A percentile compares a stretch with the other conserved stretches of the same genome.
These are phyloP conservation scores for Rhododendron mucronatum DNA, from an alignment of 148 eudicot genomes.

Conservation along the genomic window DNA sequence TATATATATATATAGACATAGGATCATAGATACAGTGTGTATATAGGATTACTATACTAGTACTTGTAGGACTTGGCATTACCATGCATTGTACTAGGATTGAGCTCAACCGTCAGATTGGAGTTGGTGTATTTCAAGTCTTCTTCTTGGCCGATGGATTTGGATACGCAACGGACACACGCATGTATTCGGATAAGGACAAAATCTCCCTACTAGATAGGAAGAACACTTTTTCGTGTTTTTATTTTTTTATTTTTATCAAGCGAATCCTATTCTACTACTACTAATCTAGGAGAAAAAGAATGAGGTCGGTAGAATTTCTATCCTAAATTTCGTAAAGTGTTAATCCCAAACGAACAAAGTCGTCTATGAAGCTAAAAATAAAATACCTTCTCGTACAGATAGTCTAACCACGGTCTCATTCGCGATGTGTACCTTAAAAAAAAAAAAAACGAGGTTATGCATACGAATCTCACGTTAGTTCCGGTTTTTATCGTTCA, in stretches of 20 bases:
- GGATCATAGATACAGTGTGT: not conserved
- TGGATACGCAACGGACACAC: not conserved
- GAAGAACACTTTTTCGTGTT: not conserved
- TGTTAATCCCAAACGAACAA: too few relatives aligned
- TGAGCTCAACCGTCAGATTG: not conserved
- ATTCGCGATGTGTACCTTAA: not conserved
- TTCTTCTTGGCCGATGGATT: not conserved
- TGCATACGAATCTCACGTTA: too few relatives aligned
- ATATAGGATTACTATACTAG: not conserved
- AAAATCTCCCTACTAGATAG: not conserved
- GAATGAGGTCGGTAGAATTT: too few relatives aligned
- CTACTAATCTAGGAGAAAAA: too few relatives aligned
- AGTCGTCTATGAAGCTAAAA: not conserved
- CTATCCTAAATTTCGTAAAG: too few relatives aligned
- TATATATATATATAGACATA: not conserved
- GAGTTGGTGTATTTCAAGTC: not conserved
- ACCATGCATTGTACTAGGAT: not conserved
- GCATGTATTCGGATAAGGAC: not conserved
- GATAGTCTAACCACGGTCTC: not conserved
- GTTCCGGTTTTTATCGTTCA: too few relatives aligned
- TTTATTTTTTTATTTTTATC: too few relatives aligned
- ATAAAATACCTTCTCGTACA: too few relatives aligned
- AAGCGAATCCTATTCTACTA: not conserved
- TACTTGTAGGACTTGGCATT: not conserved
- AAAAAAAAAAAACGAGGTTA: too few relatives aligned